Base-by-base conservation (phyloP, 164 flowering plant genomes). In the Litsea cubeba region DNA sequence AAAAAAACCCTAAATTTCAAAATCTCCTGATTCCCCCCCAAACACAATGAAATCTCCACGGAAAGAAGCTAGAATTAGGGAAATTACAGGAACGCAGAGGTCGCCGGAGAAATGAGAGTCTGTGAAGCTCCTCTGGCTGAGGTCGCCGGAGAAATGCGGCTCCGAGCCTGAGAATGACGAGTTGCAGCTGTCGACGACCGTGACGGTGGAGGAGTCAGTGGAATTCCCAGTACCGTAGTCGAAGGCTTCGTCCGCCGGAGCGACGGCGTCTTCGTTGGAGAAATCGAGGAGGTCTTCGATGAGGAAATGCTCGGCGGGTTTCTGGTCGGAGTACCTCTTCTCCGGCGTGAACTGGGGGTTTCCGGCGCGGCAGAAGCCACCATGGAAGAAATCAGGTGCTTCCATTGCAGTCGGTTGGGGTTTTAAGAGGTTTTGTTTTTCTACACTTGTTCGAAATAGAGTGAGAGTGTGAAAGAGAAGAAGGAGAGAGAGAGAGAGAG, bases 201-300 rank as follows among this genome's bases (percentile, higher is more conserved):
- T 84, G 62, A 83, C 79, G 23, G 88, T 66, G 63, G 95, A 91
- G 8, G 92, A 87, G 1, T 88, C 91, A 2, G 87, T 79, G 60
- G 90, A 86, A 71, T 76, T 81, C 3, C 80, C 87, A 24, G 80
- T 68, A 11, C 68, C 51, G 40, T 28, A 69, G 64, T 72, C 82
- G 66, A 75, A 75, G 5, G 73, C 68, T 65, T 17, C 71, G 0
- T 50, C 83, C 15, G 69, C 83, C 2, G 72, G 74, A n/a, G 64
- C 71, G 2, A 23, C 77, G 12, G 90, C 68, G 30, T 75, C 96
- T 46, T 88, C 93, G 75, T 86, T 88, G 22, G 97, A 85, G 81
- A 92, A 90, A 80, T 94, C 97, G n/a, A 91, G 83, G 26, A 92
- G 90, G 74, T 92, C 98, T 6, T 94, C 98, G 1, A 94, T 84